phyloP scores from a whole-genome alignment of 345 rosid genomes.

The Boechera retrofracta region DNA sequence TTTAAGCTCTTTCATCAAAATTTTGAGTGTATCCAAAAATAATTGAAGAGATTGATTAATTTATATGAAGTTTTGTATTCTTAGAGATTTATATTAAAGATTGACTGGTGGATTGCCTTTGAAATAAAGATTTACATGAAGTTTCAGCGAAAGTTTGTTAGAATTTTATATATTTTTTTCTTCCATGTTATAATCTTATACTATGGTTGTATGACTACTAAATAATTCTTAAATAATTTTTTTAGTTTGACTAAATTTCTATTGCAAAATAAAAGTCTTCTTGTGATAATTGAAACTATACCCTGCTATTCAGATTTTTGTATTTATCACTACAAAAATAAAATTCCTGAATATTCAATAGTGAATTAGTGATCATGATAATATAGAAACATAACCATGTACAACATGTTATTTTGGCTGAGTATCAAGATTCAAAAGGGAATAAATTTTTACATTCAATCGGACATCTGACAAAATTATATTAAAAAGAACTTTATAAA shows the following conservation, averaged over 20 bases:
- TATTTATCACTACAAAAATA: neutral
- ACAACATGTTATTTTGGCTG: too few species aligned
- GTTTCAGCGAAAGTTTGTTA: slow-evolving; percentile 39
- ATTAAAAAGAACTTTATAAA: neutral
- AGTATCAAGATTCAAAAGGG: too few species aligned
- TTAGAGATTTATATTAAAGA: slow-evolving; percentile 15
- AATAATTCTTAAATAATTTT: neutral
- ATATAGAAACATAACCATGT: too few species aligned
- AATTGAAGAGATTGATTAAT: slow-evolving; percentile 18
- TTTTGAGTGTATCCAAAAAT: neutral
- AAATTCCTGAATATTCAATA: neutral
- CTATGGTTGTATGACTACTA: slow-evolving; percentile 7
- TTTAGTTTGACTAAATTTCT: slow-evolving; percentile 5
- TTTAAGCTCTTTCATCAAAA: slow-evolving; percentile 38
- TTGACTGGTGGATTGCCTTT: neutral
- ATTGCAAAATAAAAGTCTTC: neutral
- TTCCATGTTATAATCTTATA: slow-evolving; percentile 24
- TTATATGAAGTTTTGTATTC: neutral
- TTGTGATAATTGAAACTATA: neutral
- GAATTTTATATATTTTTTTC: slow-evolving; percentile 5
- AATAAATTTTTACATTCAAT: neutral
- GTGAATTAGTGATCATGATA: too few species aligned
- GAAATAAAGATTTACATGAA: slow-evolving; percentile 15
- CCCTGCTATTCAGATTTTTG: neutral
- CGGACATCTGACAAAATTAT: neutral